Evolutionary conservation across 1,284 basidiomycete genomes (phyloP).

Genomic region (Farysia itapuensis): DNA sequence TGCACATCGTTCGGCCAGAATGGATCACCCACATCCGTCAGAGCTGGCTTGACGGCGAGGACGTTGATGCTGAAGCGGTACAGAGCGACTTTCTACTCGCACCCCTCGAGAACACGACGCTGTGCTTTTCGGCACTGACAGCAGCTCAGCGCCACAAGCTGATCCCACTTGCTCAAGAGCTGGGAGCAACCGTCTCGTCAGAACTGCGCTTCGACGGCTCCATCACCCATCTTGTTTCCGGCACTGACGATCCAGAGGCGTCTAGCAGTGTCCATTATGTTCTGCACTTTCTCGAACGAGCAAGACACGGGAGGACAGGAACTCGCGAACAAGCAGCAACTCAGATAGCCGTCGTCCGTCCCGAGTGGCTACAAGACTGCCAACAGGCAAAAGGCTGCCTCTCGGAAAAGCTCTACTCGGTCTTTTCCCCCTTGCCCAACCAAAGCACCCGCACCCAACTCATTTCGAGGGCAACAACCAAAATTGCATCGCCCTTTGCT

Average conservation of each 20-base stretch:
- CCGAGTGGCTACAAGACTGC: constrained; percentile 83
- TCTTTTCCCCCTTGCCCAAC: constrained; percentile 20
- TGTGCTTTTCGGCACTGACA: constrained; percentile 66
- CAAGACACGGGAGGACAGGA: constrained; percentile 67
- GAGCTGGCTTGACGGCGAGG: constrained; percentile 75
- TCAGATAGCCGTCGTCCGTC: constrained; percentile 74
- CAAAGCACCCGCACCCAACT: constrained; percentile 5
- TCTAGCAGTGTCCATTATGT: constrained; percentile 62
- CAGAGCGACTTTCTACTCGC: constrained; percentile 67
- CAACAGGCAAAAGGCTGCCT: constrained; percentile 68
- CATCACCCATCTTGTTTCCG: constrained; percentile 61
- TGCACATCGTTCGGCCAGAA: constrained; percentile 72
- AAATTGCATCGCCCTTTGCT: constrained; percentile 29
- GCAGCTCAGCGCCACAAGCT: constrained; percentile 16
- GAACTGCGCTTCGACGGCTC: constrained; percentile 58
- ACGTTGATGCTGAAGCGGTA: constrained; percentile 70
- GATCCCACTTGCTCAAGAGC: constrained; percentile 12
- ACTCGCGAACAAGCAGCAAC: constrained; percentile 67
- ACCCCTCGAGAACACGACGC: constrained; percentile 68
- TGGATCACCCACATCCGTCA: constrained; percentile 73
- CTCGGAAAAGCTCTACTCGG: constrained; percentile 40
- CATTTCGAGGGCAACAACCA: constrained; percentile 12
- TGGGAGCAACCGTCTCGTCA: constrained; percentile 33
- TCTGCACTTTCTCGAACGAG: constrained; percentile 28
- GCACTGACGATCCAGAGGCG: constrained; percentile 65